Conservation (phyloP, 768 basidiomycete genomes). For the Tylopilus plumbeoviolaceoides region DNA sequence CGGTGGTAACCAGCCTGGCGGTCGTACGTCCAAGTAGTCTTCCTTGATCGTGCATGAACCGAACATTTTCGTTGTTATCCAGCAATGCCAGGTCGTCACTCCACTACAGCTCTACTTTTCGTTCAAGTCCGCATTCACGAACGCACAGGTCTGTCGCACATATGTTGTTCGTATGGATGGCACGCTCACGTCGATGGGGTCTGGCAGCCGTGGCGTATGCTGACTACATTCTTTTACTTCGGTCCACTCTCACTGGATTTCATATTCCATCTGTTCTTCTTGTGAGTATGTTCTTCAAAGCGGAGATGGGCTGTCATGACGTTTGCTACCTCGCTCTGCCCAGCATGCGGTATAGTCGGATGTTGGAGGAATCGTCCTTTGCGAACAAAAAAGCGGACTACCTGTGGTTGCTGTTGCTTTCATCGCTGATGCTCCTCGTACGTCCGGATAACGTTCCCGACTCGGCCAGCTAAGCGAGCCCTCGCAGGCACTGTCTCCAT, state of each 20-base stretch:
- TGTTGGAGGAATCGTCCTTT: constrained; percentile 96
- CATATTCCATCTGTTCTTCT: constrained; percentile 97
- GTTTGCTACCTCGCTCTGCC: not conserved
- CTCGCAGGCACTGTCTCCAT: constrained; percentile 71
- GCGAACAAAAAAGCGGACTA: constrained; percentile 90
- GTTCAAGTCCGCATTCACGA: constrained; percentile 77
- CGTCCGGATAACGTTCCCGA: constrained; percentile 18
- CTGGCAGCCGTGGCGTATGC: constrained; percentile 74
- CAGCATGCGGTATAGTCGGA: constrained; percentile 95
- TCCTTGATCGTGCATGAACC: not conserved
- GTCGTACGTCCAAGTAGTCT: constrained; percentile 59
- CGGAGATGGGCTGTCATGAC: not conserved
- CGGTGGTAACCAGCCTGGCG: constrained; percentile 76
- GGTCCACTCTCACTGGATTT: constrained; percentile 92
- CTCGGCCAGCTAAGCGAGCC: not conserved
- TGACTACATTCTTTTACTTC: constrained; percentile 96
- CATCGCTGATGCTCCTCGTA: constrained; percentile 82
- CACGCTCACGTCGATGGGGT: constrained; percentile 11
- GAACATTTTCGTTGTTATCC: constrained; percentile 2
- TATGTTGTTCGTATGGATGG: not conserved
- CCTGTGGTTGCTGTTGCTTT: constrained; percentile 88
- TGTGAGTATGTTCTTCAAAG: constrained; percentile 51
- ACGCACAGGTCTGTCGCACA: constrained; percentile 53
- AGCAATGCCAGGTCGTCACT: constrained; percentile 93
- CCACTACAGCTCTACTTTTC: constrained; percentile 93